Percentiles rank a stretch among this genome's conserved stretches.
Conservation (phyloP, 768 basidiomycete species). For the Xanthoconium stramineum region DNA sequence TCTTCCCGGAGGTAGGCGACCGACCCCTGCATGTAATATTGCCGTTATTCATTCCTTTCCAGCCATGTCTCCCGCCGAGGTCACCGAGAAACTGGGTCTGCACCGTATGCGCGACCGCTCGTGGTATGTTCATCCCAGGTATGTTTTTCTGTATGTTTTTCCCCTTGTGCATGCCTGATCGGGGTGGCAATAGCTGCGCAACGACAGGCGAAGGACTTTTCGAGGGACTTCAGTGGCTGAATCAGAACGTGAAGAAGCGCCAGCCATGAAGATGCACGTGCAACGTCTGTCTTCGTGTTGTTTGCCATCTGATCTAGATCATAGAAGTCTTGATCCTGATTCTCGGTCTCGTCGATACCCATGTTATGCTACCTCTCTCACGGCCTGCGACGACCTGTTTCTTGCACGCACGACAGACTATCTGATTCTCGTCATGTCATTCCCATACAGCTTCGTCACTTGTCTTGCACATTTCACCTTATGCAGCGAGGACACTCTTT, state of each 20-base stretch:
- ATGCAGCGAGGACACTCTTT: slow-evolving; percentile 16
- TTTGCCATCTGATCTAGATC: slow-evolving; percentile 23
- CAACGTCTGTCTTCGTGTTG: slow-evolving; percentile 15
- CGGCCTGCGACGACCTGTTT: slow-evolving; percentile 32
- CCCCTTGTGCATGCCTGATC: neutral
- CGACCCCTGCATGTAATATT: neutral
- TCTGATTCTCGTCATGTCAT: slow-evolving; percentile 30
- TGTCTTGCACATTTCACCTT: slow-evolving; percentile 27
- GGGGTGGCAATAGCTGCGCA: slow-evolving; percentile 64
- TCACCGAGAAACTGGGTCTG: slow-evolving; percentile 94
- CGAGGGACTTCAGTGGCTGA: slow-evolving; percentile 96
- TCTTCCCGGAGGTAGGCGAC: slow-evolving; percentile 81
- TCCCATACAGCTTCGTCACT: slow-evolving; percentile 12
- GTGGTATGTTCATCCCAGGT: slow-evolving; percentile 99
- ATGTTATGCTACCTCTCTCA: slow-evolving; percentile 34
- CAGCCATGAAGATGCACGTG: slow-evolving; percentile 51
- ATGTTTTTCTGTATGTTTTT: slow-evolving; percentile 20
- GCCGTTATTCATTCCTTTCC: slow-evolving; percentile 1
- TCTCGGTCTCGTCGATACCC: slow-evolving; percentile 30
- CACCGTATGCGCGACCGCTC: slow-evolving; percentile 95
- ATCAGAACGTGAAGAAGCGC: slow-evolving; percentile 94
- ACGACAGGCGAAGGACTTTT: slow-evolving; percentile 96
- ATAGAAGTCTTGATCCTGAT: slow-evolving; percentile 14
- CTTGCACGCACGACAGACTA: slow-evolving; percentile 36
- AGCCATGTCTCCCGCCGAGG: slow-evolving; percentile 99